Base-by-base conservation (phyloP, 1,139 yeast species). In the Kurtzmaniella natalensis region DNA sequence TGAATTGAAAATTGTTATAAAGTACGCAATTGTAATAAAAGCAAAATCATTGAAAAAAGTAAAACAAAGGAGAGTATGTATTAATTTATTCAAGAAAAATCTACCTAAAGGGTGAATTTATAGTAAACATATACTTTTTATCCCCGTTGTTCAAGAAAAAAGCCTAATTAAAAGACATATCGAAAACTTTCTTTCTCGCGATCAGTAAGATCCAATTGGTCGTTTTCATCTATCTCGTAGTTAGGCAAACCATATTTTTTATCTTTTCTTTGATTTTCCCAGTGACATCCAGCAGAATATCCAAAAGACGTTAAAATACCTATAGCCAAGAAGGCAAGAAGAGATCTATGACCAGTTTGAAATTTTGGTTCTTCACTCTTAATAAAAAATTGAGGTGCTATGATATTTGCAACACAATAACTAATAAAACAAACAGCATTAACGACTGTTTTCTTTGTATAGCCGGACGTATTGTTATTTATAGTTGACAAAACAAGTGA, bases 401-500 rank as follows among this genome's bases (percentile, higher is more conserved):
- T 62, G 33, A 70, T 60, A 37, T 70, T 70, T 1, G 70, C 56
- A 25, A 67, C 40, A 34, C 64, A 54, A 36, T 61, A 68, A 27
- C 56, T 55, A 24, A 59, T 48, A 61, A 67, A 62, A 18, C 66
- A 50, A 47, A 22, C n/a, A 5, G 25, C 8, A n/a, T 22, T 22
- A 6, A 22, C 25, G 5, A 65, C 49, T 6, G 64, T 64, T 31
- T 55, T 59, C 47, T 69, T 68, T 5, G 73, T 64, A 40, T 66
- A 53, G 29, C 57, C 61, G 17, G 54, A 51, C 24, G 61, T 53
- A 2, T 61, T 44, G 3, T 64, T 43, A 5, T 53, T 47, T 24
- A 46, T 50, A 64, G 69, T 63, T 16, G 69, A 59, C 28, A 62
- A 60, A 54, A 63, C 60, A 23, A 62, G 44, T 38, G 65, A 64